These are phyloP conservation scores for Ophiostoma australiae DNA, from an alignment of 2,329 filamentous ascomycete species.

Conservation along the genomic window DNA sequence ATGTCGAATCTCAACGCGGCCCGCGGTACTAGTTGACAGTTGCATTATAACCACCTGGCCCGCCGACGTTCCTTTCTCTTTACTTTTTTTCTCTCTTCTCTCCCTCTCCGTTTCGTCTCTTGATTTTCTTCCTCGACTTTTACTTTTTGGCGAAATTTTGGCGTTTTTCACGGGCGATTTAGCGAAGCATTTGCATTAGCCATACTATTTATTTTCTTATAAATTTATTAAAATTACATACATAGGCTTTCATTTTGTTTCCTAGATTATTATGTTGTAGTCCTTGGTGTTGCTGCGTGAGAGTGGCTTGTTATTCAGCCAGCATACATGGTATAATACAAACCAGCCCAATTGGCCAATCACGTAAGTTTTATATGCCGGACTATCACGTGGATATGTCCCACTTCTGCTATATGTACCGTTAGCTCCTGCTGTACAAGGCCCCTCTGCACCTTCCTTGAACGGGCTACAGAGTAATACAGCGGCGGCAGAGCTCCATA, in stretches of 20 bases:
- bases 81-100: background rate
- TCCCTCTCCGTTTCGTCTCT: background rate
- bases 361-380: background rate
- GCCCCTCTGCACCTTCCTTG: background rate
- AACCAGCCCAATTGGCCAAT: conserved; percentile 9
- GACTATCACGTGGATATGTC: background rate
- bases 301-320: background rate
- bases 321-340: background rate
- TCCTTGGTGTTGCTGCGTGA: background rate
- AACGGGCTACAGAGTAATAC: background rate
- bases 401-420: background rate
- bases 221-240: background rate
- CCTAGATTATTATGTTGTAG: background rate
- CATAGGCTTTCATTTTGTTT: background rate
- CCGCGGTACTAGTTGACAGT: conserved; percentile 23
- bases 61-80: background rate
- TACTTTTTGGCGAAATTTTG: background rate
- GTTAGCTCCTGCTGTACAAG: background rate
- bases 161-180: conserved; percentile 5
- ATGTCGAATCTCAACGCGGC: conserved; percentile 28
- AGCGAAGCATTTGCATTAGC: conserved; percentile 16
- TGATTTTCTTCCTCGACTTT: background rate
- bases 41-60: no score
- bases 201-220: background rate
- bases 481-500: conserved; percentile 14